phyloP scores from a whole-genome alignment of 192 early-diverging fungal species.

The Chytriomyces sp. region DNA sequence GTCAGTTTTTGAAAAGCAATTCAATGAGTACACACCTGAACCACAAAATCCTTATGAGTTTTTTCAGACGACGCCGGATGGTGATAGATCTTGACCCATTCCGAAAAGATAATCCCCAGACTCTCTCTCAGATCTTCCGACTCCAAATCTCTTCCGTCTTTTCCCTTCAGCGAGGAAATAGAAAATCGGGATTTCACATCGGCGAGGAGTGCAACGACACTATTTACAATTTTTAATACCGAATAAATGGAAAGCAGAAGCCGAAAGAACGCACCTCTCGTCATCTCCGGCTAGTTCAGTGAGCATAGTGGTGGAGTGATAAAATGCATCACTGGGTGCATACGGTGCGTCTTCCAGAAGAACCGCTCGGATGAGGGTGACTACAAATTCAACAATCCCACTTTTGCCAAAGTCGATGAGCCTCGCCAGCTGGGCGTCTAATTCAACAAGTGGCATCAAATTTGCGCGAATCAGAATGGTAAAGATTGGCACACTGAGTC shows the following conservation, averaged over 20 bases:
- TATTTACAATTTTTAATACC: slow-evolving; percentile 8
- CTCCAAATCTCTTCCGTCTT: slow-evolving; percentile 50
- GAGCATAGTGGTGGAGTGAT: slow-evolving; percentile 77
- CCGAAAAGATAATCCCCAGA: slow-evolving; percentile 71
- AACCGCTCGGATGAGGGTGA: slow-evolving; percentile 73
- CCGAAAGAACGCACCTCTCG: background rate
- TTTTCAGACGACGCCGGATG: slow-evolving; percentile 76
- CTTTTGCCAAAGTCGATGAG: slow-evolving; percentile 78
- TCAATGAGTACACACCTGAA: slow-evolving; percentile 47
- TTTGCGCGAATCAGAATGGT: slow-evolving; percentile 80
- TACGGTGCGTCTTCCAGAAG: slow-evolving; percentile 63
- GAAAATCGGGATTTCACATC: slow-evolving; percentile 53
- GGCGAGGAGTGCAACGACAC: slow-evolving; percentile 57
- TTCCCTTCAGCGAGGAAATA: slow-evolving; percentile 7
- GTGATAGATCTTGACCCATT: slow-evolving; percentile 81
- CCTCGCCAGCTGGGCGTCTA: slow-evolving; percentile 88
- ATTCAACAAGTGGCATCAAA: slow-evolving; percentile 76
- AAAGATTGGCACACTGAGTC: slow-evolving; percentile 86
- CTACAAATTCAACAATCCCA: slow-evolving; percentile 77
- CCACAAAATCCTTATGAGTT: slow-evolving; percentile 66
- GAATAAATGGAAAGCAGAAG: background rate
- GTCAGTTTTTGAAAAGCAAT: slow-evolving; percentile 22
- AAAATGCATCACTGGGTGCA: slow-evolving; percentile 51
- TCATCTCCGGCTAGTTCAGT: background rate
- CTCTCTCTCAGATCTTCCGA: slow-evolving; percentile 63